Evolutionary conservation across 352 stramenopile species (phyloP).

Genomic region (Phytophthora europaea): DNA sequence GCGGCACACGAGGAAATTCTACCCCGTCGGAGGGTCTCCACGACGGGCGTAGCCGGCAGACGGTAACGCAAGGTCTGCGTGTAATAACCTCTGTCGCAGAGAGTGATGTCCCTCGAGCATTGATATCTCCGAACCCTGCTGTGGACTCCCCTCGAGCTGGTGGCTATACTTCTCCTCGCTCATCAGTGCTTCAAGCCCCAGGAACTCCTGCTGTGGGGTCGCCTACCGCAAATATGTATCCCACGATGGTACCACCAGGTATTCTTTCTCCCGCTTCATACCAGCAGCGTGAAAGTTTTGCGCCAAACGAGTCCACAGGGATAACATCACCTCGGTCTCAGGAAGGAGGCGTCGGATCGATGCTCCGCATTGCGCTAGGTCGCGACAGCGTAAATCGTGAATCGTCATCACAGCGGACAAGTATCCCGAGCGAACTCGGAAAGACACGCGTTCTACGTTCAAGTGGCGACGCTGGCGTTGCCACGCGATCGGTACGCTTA

Average conservation of each 20-base stretch:
- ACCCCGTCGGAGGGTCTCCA: conserved; percentile 25
- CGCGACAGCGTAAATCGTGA: conserved; percentile 79
- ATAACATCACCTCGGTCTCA: conserved; percentile 32
- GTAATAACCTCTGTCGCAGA: conserved; percentile 87
- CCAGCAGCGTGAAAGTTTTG: conserved; percentile 81
- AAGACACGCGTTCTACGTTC: conserved; percentile 50
- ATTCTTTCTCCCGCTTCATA: conserved; percentile 86
- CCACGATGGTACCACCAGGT: conserved; percentile 45
- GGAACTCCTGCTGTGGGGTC: conserved; percentile 71
- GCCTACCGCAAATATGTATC: conserved; percentile 63
- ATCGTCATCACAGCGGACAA: conserved; percentile 40
- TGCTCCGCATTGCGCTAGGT: conserved; percentile 79
- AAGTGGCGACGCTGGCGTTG: conserved; percentile 28
- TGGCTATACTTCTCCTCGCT: conserved; percentile 83
- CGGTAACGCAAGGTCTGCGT: conserved; percentile 74
- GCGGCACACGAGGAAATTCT: conserved; percentile 51
- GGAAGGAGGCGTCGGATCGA: conserved; percentile 61
- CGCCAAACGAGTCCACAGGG: conserved; percentile 34
- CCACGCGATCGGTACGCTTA: conserved; percentile 30
- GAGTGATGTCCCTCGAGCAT: conserved; percentile 78
- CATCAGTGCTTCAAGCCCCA: conserved; percentile 72
- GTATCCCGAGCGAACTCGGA: conserved; percentile 40
- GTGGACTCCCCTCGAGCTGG: conserved; percentile 85
- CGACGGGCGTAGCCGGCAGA: conserved; percentile 44
- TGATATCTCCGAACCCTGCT: conserved; percentile 89